phyloP scores from a whole-genome alignment of 2,329 filamentous ascomycete genomes.

The Ramularia endophylla region DNA sequence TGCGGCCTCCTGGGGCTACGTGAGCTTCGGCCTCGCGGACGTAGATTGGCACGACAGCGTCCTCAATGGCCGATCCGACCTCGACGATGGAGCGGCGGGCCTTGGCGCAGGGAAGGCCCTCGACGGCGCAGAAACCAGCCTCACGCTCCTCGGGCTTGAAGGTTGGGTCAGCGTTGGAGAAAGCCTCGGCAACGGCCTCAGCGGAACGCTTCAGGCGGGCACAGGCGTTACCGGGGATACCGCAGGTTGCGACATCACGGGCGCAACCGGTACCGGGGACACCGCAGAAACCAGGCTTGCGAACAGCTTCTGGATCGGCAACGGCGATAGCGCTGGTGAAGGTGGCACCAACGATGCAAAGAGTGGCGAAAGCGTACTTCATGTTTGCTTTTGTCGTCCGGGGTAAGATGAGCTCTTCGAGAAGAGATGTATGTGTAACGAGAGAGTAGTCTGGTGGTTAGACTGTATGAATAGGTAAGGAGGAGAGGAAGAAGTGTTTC shows the following conservation, averaged over 20 bases:
- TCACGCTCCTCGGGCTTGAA: conserved; percentile 6
- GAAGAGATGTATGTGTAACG: conserved; percentile 1
- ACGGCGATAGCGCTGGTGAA: conserved; percentile 16
- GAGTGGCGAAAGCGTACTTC: conserved; percentile 18
- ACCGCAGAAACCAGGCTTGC: conserved; percentile 27
- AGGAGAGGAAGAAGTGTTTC: not conserved
- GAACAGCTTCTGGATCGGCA: conserved; percentile 2
- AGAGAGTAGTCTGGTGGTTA: not conserved
- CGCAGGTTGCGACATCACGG: conserved; percentile 6
- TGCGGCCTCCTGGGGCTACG: conserved; percentile 29
- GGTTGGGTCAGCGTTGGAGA: conserved; percentile 18
- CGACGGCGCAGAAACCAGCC: conserved; percentile 32
- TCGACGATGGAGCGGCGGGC: conserved; percentile 40
- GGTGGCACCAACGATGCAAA: conserved; percentile 18
- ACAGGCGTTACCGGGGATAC: conserved; percentile 15
- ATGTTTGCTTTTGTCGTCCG: conserved; percentile 18
- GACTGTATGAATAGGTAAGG: not conserved
- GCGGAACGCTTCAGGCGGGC: conserved; percentile 35
- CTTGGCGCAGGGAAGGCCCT: conserved; percentile 41
- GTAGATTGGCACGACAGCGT: conserved; percentile 10
- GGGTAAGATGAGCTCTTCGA: conserved; percentile 3
- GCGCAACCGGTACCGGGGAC: conserved; percentile 30
- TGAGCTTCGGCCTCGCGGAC: conserved; percentile 22
- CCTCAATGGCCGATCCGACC: conserved; percentile 22
- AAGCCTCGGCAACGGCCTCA: conserved; percentile 36